A percentile compares a stretch with the other conserved stretches of the same genome.
Evolutionary conservation across 2,329 filamentous ascomycete genomes (phyloP).

Genomic region (Orbilia blumenaviensis): DNA sequence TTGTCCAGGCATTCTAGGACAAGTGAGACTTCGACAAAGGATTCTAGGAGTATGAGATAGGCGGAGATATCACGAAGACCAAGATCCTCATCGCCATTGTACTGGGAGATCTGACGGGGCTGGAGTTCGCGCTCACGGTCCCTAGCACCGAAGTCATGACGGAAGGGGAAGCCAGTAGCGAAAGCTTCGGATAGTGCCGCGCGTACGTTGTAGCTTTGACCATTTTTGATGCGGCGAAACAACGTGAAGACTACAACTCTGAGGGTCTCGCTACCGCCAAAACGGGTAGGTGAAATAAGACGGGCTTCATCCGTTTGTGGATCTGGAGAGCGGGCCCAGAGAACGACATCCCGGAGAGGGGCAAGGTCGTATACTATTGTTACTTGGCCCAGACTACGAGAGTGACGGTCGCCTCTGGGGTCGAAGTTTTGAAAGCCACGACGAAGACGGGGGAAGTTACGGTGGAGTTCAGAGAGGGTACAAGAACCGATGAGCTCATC

Average conservation of each 20-base stretch:
- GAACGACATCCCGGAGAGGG: slow-evolving; percentile 35
- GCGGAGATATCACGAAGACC: slow-evolving; percentile 48
- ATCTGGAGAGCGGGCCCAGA: slow-evolving; percentile 30
- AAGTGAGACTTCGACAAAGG: slow-evolving; percentile 44
- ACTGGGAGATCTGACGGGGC: slow-evolving; percentile 11
- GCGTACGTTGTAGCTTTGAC: slow-evolving; percentile 35
- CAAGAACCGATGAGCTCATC: slow-evolving; percentile 45
- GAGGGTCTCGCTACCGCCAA: slow-evolving; percentile 40
- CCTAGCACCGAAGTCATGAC: slow-evolving; percentile 37
- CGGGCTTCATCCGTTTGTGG: slow-evolving; percentile 29
- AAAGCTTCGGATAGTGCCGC: slow-evolving; percentile 38
- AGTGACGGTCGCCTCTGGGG: slow-evolving; percentile 36
- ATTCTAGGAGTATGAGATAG: slow-evolving; percentile 39
- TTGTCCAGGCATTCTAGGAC: slow-evolving; percentile 42
- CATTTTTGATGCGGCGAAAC: slow-evolving; percentile 42
- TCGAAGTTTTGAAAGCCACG: slow-evolving; percentile 41
- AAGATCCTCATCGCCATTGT: slow-evolving; percentile 32
- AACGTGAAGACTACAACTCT: slow-evolving; percentile 44
- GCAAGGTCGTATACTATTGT: slow-evolving; percentile 41
- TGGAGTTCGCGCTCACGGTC: slow-evolving; percentile 9
- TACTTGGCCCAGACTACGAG: slow-evolving; percentile 26
- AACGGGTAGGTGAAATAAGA: slow-evolving; percentile 31
- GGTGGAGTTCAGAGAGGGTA: slow-evolving; percentile 29
- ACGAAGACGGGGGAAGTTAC: slow-evolving; percentile 46
- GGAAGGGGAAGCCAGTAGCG: slow-evolving; percentile 28